Base-by-base conservation (phyloP, 768 basidiomycete genomes). In the Rhizopogon roseolus region DNA sequence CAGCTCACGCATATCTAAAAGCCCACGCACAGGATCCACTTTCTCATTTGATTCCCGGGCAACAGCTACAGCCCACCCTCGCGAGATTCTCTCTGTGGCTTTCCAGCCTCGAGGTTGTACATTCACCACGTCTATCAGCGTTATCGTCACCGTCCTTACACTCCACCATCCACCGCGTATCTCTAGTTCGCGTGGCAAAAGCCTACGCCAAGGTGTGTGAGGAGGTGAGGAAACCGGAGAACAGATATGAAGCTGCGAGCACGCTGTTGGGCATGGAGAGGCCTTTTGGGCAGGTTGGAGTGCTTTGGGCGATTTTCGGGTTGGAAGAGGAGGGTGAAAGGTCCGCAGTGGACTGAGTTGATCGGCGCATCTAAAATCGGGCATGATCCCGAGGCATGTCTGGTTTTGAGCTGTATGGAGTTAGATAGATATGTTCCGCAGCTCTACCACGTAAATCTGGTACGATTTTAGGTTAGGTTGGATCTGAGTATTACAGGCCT, bases 191-290 rank as follows among this genome's bases (percentile, higher is more conserved):
- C 11, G 72, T 98, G 55, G 86, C 81, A 2, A 69, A 67, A 29
- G 82, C 85, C 3, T 99, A 98, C 70, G 77, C 73, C 8, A 64
- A 75, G 57, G 71, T 98, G 3, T 94, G 88, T 66, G 86, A 85
- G 43, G 82, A 85, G 52, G 88, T 98, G 14, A 79, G 81, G 63
- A 82, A 81, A 51, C 79, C 84, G 40, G 80, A 81, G 67, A 92
- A 92, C 58, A 79, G 77, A 66, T 99, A 98, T 63, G 94, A 98
- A 71, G 95, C 94, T n/a, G 90, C 85, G 14, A 79, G 84, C 55
- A 94, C 93, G 19, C 66, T 96, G 54, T 69, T 96, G 38, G 88
- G 93, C 13, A 84, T 86, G 57, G 86, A 90, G 71, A 70, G 90
- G 67, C 90, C 90, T 17, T 93, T 92, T 71, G 91, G 90, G 49